Evolutionary conservation across 257 asterid genomes (phyloP), one percentile per base, ranked within the genome.

Genomic region (Solanum clarkiae): DNA sequence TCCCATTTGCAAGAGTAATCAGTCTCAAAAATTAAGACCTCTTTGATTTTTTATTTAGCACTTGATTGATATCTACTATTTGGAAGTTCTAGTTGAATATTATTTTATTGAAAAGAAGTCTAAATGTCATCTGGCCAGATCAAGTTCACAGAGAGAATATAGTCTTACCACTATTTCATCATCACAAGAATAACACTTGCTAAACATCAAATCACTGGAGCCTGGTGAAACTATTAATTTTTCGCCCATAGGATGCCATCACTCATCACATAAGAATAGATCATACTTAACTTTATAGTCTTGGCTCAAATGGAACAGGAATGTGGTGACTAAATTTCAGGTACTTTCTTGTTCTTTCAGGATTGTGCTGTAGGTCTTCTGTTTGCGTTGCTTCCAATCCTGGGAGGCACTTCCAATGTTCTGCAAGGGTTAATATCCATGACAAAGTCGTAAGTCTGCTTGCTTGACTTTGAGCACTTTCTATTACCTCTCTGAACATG

Each of bases 301-400:
- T 82, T 36, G 11, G n/a, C 65, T 81, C 45, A 16, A 60, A 60
- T 17, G 68, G 55, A 4, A 70, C 53, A 44, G 60, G 32, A 70
- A 26, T 3, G 49, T 68, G 44, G 18, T 29, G 17, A 18, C 36
- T 74, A 29, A 75, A 32, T 55, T 85, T 22, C 42, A 69, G 4
- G 22, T 82, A 16, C 36, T 60, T 49, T 83, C 88, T 47, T 63
- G 47, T 74, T 75, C 68, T 90, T 85, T 87, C 93, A 97, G 99
- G 99, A 97, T 84, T 97, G 99, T 91, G 99, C 99, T 56, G 98
- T 97, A 88, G 99, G 99, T 72, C 92, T 97, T 92, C 90, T 97
- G 82, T 97, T 97, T 87, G 98, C 99, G 65, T 90, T 97, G 88
- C 98, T 97, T 89, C 99, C 99, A 80, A 97, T 97, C 80, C 92